Base-by-base conservation (phyloP, 495 filamentous ascomycete genomes). In the Margaritispora aquatica region DNA sequence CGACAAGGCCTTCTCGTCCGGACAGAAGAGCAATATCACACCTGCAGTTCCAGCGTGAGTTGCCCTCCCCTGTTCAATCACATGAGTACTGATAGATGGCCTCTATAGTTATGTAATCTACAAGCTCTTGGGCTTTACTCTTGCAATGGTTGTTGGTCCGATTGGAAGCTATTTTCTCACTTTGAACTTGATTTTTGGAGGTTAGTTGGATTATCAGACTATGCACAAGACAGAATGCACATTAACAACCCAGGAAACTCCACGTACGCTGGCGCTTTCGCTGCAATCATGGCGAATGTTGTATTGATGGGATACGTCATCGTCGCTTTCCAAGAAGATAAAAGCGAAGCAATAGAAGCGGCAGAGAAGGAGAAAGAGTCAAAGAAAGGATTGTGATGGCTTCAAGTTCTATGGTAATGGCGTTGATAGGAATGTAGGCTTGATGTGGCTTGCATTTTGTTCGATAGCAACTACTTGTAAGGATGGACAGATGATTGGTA, bases 261-360 rank as follows among this genome's bases (percentile, higher is more conserved):
- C 15, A 96, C 92, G 17, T 92, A 82, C 60, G 90, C 92, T 3
- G 94, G 91, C 5, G 91, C 83, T 10, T 73, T 84, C 22, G 94
- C 94, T 9, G 95, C 95, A 22, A 73, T 97, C 38, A 86, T 89
- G 61, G 94, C 94, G 26, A 99, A 99, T 69, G 80, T 90, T 19
- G 89, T 99, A 7, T 76, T 99, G 57, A 84, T 99, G 59, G 86
- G 83, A 17, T 99, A 97, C 73, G 84, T 97, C 52, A 77, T 93
- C 59, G 92, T 96, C 1, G 94, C 95, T 26, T 90, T 96, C 80
- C 82, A 80, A 62, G 94, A 98, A 68, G 94, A 98, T 57, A 88
- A 94, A 63, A 82, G 80, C 31, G 78, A 85, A 20, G 80, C 61
- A 20, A 21, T 60, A 22, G 61, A 65, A 36, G 57, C 44, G 71